phyloP scores from a whole-genome alignment of 106 monocot species.

The Chionographis japonica region DNA sequence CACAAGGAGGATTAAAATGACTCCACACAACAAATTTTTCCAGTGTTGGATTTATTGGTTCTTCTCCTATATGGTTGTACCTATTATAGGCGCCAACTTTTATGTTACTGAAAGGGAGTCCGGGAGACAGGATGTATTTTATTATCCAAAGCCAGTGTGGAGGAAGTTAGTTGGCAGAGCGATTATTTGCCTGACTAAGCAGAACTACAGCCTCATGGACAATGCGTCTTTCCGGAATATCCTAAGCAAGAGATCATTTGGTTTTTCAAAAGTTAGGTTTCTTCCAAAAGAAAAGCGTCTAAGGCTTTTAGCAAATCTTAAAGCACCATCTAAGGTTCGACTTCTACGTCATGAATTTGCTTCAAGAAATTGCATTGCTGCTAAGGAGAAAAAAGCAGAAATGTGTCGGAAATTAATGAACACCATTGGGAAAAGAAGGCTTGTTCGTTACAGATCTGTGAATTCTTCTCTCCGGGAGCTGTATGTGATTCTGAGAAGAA shows the following conservation, averaged over 20 bases:
- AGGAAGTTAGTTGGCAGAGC: conserved; percentile 26
- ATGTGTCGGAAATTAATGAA: background rate
- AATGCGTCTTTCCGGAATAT: conserved; percentile 10
- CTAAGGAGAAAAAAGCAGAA: background rate
- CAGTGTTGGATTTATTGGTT: conserved; percentile 77
- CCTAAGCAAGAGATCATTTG: conserved; percentile 39
- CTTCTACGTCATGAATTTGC: background rate
- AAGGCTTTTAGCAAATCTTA: conserved; percentile 64
- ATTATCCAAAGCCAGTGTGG: conserved; percentile 77
- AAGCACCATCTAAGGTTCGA: conserved; percentile 33
- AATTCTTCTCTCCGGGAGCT: conserved; percentile 66
- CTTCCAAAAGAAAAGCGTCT: conserved; percentile 64
- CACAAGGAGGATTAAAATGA: background rate
- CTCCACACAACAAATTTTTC: conserved; percentile 27
- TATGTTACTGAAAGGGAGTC: conserved; percentile 86
- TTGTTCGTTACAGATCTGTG: conserved; percentile 35
- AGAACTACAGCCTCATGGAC: conserved; percentile 40
- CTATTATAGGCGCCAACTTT: conserved; percentile 60
- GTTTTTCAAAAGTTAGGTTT: conserved; percentile 82
- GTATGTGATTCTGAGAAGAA: conserved; percentile 41
- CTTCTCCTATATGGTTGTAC: conserved; percentile 58
- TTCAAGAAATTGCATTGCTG: background rate
- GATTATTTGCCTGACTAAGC: conserved; percentile 27
- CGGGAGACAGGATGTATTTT: conserved; percentile 56
- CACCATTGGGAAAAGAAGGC: background rate